Base-by-base conservation (phyloP, 495 filamentous ascomycete species). In the Penicillium arizonense region DNA sequence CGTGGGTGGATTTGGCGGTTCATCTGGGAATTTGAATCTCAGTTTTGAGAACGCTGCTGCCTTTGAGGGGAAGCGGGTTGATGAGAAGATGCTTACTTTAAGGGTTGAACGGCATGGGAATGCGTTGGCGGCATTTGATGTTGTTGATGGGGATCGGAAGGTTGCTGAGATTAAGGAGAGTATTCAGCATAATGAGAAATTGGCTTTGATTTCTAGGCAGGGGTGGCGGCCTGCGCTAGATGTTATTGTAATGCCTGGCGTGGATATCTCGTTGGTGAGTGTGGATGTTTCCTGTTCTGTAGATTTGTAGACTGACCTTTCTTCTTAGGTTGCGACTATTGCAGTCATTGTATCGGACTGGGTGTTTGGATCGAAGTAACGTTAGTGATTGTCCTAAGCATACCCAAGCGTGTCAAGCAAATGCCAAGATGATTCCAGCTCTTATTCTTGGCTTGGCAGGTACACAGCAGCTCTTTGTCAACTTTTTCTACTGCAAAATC, bases 11-110 rank as follows among this genome's bases (percentile, higher is more conserved):
- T 1, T 30, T 30, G 28, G 28, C 5, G 54, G 38, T 3, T 34
- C 48, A 7, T 33, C 34, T 33, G 48, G 60, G 14, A 52, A 58
- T 44, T 59, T 68, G 24, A 56, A 56, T 24, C 58, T 68, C 24
- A 58, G 57, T 4, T 61, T 68, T 45, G 55, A 59, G 21, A 68
- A 68, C 39, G 50, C 53, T 26, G 62, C 57, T 13, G 58, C 60
- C 0, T 51, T n/a, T 18, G 56, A 55, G 11, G 44, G 23, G 7
- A 69, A 69, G 42, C 3, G 40, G 0, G 37, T 38, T 3, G 56
- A 56, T 4, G 65, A 66, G 20, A 60, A 54, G 16, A 53, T 50
- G 21, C 36, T 66, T n/a, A 62, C 60, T 4, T 35, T 69, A 10
- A 41, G 47, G 39, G 46, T 68, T 16, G 57, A 60, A 41, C 32